Evolutionary conservation across 83 land plant genomes (phyloP).

Genomic region (Picea engelmannii): DNA sequence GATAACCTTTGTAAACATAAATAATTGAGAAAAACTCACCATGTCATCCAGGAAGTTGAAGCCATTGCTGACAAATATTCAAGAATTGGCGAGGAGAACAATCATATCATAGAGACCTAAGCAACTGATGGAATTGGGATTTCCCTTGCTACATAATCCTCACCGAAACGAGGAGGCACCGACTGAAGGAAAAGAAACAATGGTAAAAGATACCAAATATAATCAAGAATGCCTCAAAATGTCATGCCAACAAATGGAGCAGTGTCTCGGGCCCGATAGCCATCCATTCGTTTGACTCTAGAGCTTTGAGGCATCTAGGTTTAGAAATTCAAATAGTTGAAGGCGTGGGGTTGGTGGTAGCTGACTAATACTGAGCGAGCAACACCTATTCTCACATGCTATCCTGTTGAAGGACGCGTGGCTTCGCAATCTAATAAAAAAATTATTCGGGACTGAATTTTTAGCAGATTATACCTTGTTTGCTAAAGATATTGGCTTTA

Average conservation of each 20-base stretch:
- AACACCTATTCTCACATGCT: no score
- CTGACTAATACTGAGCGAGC: no score
- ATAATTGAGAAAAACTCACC: conserved; percentile 4
- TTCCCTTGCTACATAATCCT: neutral
- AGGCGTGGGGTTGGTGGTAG: no score
- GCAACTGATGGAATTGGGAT: neutral
- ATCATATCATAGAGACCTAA: neutral
- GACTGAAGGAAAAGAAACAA: neutral
- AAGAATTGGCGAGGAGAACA: neutral
- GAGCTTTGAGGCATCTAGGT: neutral
- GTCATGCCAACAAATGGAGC: conserved; percentile 5
- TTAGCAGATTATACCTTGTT: no score
- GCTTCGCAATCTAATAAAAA: no score
- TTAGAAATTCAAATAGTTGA: conserved; percentile 1
- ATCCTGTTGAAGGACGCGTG: no score
- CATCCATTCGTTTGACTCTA: neutral
- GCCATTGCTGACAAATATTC: neutral
- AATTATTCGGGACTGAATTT: no score
- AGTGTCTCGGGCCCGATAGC: no score
- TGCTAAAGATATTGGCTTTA: no score
- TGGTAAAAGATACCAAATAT: neutral
- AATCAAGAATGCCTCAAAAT: no score
- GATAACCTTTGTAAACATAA: neutral
- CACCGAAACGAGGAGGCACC: conserved; percentile 6
- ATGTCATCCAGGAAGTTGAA: neutral